A percentile compares a stretch with the other conserved stretches of the same genome.
Evolutionary conservation across 495 filamentous ascomycete genomes (phyloP).

Genomic region (Talaromyces wortmannii): DNA sequence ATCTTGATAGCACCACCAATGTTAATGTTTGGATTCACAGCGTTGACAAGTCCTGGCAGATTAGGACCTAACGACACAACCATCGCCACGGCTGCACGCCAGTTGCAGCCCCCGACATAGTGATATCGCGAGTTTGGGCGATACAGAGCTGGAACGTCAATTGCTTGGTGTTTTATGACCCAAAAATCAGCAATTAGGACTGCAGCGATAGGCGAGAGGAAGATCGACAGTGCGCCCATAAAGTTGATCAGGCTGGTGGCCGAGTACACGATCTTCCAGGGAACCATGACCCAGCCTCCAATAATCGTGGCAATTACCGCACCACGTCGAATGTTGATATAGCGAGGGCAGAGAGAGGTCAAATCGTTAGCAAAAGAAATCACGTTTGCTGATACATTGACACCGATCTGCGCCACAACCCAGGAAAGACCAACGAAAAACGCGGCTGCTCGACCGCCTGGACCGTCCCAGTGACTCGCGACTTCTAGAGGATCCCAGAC

Average conservation of each 20-base stretch:
- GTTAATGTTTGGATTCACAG: conserved; percentile 9
- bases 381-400: conserved; percentile 50
- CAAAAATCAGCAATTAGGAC: conserved; percentile 41
- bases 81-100: conserved; percentile 17
- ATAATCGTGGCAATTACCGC: conserved; percentile 46
- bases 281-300: conserved; percentile 49
- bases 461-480: conserved; percentile 34
- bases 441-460: conserved; percentile 39
- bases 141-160: conserved; percentile 46
- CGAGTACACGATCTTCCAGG: conserved; percentile 58
- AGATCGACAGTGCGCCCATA: conserved; percentile 34
- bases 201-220: conserved; percentile 27
- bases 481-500: conserved; percentile 48
- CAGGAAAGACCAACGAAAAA: conserved; percentile 45
- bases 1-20: conserved; percentile 22
- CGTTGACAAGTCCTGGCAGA: conserved; percentile 21
- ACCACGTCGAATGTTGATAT: conserved; percentile 53
- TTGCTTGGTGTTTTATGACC: conserved; percentile 31
- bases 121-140: conserved; percentile 33
- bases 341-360: conserved; percentile 49
- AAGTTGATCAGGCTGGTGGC: conserved; percentile 52
- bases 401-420: conserved; percentile 46
- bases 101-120: conserved; percentile 18
- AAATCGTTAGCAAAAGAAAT: conserved; percentile 54
- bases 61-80: conserved; percentile 24